Base-by-base conservation (phyloP, 768 basidiomycete genomes). In the Lentinula sp. region DNA sequence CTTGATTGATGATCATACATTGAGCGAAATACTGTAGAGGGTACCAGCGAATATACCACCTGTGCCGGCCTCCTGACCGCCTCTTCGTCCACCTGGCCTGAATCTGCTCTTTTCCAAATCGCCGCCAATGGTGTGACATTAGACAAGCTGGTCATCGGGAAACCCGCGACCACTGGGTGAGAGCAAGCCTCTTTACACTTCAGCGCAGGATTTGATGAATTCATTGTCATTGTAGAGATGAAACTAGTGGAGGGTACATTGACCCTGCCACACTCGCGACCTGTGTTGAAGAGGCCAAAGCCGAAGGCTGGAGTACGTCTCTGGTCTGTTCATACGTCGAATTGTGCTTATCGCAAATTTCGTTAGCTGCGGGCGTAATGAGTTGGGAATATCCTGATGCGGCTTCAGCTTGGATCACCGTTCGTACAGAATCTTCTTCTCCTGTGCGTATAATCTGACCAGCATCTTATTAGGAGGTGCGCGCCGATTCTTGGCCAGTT, bases 121-220 rank as follows among this genome's bases (percentile, higher is more conserved):
- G 80, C 81, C 45, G 77, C 78, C 1, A 81, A 73, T 61, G 87
- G 86, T 23, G 81, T 91, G 8, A 69, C 77, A 2, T 67, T 84
- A 52, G 70, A 80, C 70, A 91, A 92, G 72, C 76, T 91, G 55
- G 83, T 91, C 63, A 88, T 92, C 66, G 90, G 88, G 3, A 92
- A 92, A 71, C 89, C 88, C 1, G 85, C 83, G 1, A 74, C 70
- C 9, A 61, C 77, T 0, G 67, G 33, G 59, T 60, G n/a, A 51
- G 49, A 3, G 15, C 37, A 37, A 49, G 18, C 9, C 13, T 39
- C 13, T 6, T 9, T 15, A 7, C 41, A 49, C 57, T 36, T 46
- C 18, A 46, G 6, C 46, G 12, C n/a, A 12, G 28, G 23, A 28
- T n/a, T 48, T 16, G 8, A 15, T 57, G 12, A 42, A 35, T 57